phyloP scores from a whole-genome alignment of 2,329 filamentous ascomycete species.

The Cordyceps javanica region DNA sequence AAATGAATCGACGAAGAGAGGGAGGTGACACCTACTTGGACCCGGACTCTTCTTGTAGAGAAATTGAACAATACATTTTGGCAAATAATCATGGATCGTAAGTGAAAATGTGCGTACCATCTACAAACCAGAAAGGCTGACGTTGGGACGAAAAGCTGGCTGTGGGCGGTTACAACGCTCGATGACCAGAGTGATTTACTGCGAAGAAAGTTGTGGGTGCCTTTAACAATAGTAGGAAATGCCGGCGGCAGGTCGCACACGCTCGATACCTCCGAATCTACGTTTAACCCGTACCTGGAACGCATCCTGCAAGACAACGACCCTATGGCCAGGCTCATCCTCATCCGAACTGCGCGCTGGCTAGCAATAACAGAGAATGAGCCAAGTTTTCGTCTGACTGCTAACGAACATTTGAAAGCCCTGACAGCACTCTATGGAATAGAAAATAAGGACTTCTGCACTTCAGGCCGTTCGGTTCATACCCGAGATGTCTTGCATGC shows the following conservation, averaged over 20 bases:
- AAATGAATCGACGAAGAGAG: background rate
- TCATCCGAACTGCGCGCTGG: background rate
- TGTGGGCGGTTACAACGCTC: background rate
- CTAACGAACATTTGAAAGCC: background rate
- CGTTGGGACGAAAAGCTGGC: background rate
- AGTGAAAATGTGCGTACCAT: background rate
- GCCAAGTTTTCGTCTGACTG: background rate
- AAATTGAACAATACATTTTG: background rate
- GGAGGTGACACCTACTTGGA: background rate
- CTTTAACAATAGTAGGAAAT: background rate
- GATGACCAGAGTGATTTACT: constrained; percentile 2
- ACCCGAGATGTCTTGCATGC: background rate
- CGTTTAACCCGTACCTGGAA: constrained; percentile 3
- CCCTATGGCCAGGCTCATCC: constrained; percentile 1
- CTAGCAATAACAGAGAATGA: background rate
- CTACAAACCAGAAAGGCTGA: background rate
- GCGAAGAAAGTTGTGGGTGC: background rate
- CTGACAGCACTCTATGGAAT: background rate
- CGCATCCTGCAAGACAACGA: background rate
- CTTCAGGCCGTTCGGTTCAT: background rate
- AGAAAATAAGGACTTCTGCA: background rate
- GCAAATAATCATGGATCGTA: background rate
- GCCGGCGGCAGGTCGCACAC: background rate
- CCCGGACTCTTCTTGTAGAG: background rate
- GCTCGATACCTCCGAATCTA: background rate